Evolutionary conservation across 805 yeast species (phyloP), one percentile per base, ranked within the genome.

Genomic region (Wickerhamia fluorescens): DNA sequence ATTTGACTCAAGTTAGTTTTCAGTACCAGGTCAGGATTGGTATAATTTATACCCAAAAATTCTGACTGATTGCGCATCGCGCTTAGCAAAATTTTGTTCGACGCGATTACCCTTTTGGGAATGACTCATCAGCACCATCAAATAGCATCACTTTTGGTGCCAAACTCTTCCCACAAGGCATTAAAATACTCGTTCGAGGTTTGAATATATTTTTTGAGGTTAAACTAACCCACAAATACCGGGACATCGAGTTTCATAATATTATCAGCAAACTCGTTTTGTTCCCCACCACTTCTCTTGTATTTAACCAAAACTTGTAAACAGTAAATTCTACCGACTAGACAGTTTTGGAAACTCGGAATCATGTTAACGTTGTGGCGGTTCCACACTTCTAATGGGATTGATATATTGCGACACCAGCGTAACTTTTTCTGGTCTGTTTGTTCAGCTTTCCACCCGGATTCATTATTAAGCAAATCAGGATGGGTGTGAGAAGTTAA

Each of bases 321-420:
- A 35, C 71, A 61, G 46, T 79, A 78, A 11, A 68, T 49, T 44
- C 86, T 61, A 4, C 78, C 68, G n/a, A 76, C 58, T 31, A 73
- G 51, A 49, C 86, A 79, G 28, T 66, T 68, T 40, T 78, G 83
- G 48, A 78, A 78, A 31, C 66, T 66, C 1, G 86, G 86, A 11
- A 74, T 47, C 31, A 79, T 47, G 1, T 76, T 73, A 27, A 70
- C 63, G 27, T 53, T 54, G 21, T 68, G 58, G 30, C 68, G 67
- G 25, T 65, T 61, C 18, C 51, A 40, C 13, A 66, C 49, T 19
- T 56, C 51, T 29, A 75, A 40, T 12, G 72, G 71, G 3, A 73
- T 43, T 2, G 45, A 46, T 3, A 75, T 23, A 31, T 53, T 21
- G 41, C 56, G 54, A 2, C 34, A 17, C 63, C 61, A 46, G 34